Evolutionary conservation across 2,329 filamentous ascomycete genomes (phyloP).

Genomic region (Hypoxylon sp.): DNA sequence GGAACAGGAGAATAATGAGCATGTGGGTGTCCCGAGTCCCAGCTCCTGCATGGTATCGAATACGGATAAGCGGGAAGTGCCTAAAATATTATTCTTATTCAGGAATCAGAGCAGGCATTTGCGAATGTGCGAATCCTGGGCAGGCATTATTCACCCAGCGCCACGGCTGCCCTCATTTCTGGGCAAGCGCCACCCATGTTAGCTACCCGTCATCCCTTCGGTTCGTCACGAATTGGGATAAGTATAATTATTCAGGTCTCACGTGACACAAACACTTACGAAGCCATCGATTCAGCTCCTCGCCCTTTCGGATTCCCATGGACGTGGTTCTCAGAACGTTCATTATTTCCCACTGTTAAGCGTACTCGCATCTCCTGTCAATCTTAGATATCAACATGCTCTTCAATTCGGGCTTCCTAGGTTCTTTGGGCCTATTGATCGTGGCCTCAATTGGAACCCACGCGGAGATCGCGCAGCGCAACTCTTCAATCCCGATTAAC

Average conservation of each 20-base stretch:
- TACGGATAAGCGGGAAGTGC: not conserved
- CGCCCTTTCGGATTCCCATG: not conserved
- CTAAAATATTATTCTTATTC: slow-evolving; percentile 6
- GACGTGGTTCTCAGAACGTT: not conserved
- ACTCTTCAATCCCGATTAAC: slow-evolving; percentile 26
- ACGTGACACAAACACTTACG: not conserved
- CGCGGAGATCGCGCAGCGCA: slow-evolving; percentile 1
- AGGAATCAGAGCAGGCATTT: slow-evolving; percentile 7
- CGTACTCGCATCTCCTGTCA: not conserved
- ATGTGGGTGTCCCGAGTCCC: not conserved
- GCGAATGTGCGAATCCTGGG: slow-evolving; percentile 18
- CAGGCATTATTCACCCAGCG: slow-evolving; percentile 6
- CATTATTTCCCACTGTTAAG: not conserved
- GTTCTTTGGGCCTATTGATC: slow-evolving; percentile 25
- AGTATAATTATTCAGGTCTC: slow-evolving; percentile 1
- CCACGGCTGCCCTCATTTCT: slow-evolving; percentile 13
- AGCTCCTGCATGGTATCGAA: not conserved
- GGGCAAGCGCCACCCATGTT: not conserved
- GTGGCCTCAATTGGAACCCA: slow-evolving; percentile 7
- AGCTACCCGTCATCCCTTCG: not conserved
- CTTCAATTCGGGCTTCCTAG: slow-evolving; percentile 12
- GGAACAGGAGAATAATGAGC: not conserved
- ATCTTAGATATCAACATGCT: slow-evolving; percentile 15
- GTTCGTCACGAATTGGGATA: not conserved
- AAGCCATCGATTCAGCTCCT: not conserved